Evolutionary conservation across 2,329 filamentous ascomycete species (phyloP), one percentile per base, ranked within the genome.

Genomic region (Neofusicoccum ribis): DNA sequence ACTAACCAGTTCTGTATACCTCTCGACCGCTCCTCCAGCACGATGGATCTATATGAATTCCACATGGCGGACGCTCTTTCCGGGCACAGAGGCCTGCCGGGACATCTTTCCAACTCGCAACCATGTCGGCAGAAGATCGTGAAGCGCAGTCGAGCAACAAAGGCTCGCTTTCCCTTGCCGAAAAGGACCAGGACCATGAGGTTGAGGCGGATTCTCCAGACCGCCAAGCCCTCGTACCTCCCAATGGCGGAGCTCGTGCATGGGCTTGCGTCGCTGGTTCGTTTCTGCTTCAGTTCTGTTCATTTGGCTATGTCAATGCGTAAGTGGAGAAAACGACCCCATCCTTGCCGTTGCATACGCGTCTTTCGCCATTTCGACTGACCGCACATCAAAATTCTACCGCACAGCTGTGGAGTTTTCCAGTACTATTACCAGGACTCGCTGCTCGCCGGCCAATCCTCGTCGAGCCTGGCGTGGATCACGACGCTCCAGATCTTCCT

Each of bases 401-500:
- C 39, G 6, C 27, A 31, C 39, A 63, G 67, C 3, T 63, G 78
- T 44, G 77, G 76, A 17, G 71, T 79, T 1, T 79, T 79, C 36
- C 73, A 80, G 63, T 70, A 74, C 12, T 80, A 79, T 69, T 80
- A 80, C 65, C 66, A 73, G 23, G 69, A 62, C 1, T 68, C 77
- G 54, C 73, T 75, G 41, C 72, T 81, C 1, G 51, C 15, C 4
- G 56, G 71, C 2, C 67, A 76, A 20, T 69, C 71, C 1, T 51
- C 73, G 0, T 72, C 71, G 15, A 73, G 68, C 6, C 72, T 81
- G 20, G 67, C 77, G 15, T 80, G 78, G 78, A 80, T 79, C 37
- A 73, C 75, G 4, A 75, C 76, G 0, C 49, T 67, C 12, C 62
- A 65, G 41, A 8, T 67, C 31, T 52, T 65, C 17, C 64, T 69